Evolutionary conservation across 2,329 filamentous ascomycete species (phyloP).

Genomic region (Pestalotiopsis sp.): DNA sequence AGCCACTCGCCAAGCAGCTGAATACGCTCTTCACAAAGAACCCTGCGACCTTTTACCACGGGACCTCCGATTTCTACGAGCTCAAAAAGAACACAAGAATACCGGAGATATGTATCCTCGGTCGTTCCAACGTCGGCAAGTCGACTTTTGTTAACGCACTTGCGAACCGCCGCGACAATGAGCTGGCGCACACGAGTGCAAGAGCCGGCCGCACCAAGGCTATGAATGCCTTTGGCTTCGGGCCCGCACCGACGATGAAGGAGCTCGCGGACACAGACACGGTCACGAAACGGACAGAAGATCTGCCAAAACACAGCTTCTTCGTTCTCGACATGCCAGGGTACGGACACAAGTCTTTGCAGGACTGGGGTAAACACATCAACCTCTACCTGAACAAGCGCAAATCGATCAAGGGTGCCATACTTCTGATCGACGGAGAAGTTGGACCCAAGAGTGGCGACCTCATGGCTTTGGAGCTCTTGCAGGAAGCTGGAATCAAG

Average conservation of each 20-base stretch:
- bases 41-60: slow-evolving; percentile 28
- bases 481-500: slow-evolving; percentile 46
- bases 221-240: slow-evolving; percentile 61
- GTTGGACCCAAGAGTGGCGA: slow-evolving; percentile 55
- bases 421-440: slow-evolving; percentile 56
- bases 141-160: slow-evolving; percentile 87
- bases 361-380: slow-evolving; percentile 57
- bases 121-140: slow-evolving; percentile 88
- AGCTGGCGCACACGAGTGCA: slow-evolving; percentile 51
- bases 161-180: slow-evolving; percentile 57
- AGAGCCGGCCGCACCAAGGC: slow-evolving; percentile 55
- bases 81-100: slow-evolving; percentile 53
- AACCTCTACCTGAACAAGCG: slow-evolving; percentile 52
- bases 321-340: slow-evolving; percentile 55
- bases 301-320: slow-evolving; percentile 48
- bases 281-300: slow-evolving; percentile 33
- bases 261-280: slow-evolving; percentile 25
- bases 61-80: slow-evolving; percentile 42
- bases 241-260: slow-evolving; percentile 35
- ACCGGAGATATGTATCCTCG: slow-evolving; percentile 74
- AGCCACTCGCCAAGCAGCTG: slow-evolving; percentile 27
- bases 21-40: slow-evolving; percentile 28
- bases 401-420: slow-evolving; percentile 50
- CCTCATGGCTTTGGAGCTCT: slow-evolving; percentile 46
- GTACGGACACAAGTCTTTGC: slow-evolving; percentile 49